Conservation (phyloP, 306 rosid genomes). For the Lathyrus sativus region DNA sequence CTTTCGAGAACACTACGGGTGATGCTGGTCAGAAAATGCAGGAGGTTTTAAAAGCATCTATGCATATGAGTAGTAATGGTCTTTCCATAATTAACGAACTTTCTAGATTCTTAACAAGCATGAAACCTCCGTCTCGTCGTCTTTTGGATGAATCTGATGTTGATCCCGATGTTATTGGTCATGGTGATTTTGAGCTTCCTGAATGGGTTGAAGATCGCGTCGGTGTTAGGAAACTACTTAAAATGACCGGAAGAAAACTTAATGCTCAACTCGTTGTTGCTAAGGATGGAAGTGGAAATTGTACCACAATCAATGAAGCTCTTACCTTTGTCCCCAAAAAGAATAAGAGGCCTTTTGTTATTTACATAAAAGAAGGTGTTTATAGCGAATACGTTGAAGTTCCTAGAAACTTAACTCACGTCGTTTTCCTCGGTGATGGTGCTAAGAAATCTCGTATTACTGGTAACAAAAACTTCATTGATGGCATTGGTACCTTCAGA, state of each 20-base stretch:
- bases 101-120: constrained; percentile 30
- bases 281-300: constrained; percentile 67
- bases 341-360: constrained; percentile 43
- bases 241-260: neutral
- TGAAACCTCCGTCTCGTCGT: constrained; percentile 39
- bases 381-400: constrained; percentile 59
- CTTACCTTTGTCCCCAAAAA: constrained; percentile 48
- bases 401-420: constrained; percentile 44
- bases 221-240: constrained; percentile 42
- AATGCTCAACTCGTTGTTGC: constrained; percentile 57
- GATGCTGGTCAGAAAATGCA: constrained; percentile 40
- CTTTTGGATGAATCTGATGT: constrained; percentile 21
- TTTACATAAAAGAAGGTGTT: constrained; percentile 67
- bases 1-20: constrained; percentile 44
- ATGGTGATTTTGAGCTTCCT: constrained; percentile 29
- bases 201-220: constrained; percentile 41
- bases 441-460: constrained; percentile 58
- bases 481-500: constrained; percentile 52
- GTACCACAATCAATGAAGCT: constrained; percentile 57
- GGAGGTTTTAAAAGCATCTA: constrained; percentile 10
- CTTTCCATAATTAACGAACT: constrained; percentile 59
- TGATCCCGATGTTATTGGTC: neutral
- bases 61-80: constrained; percentile 54
- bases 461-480: constrained; percentile 57
- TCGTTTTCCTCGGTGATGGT: constrained; percentile 73